Conservation (phyloP, 1,139 yeast species). For the Blastobotrys arbuscula region DNA sequence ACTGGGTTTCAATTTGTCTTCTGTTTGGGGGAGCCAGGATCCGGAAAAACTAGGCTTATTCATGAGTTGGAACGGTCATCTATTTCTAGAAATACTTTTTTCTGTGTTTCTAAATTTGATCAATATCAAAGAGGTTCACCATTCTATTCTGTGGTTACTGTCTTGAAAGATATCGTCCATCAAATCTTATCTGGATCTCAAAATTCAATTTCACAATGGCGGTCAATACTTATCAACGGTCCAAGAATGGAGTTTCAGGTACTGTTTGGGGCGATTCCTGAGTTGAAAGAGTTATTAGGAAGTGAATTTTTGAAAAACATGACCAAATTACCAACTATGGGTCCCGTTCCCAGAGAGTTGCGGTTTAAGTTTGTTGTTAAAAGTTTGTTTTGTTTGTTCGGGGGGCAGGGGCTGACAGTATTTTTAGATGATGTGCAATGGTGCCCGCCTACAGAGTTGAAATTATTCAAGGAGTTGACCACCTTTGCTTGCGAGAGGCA, state of each 20-base stretch:
- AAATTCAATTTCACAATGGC: constrained; percentile 40
- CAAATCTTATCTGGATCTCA: constrained; percentile 43
- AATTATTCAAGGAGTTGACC: constrained; percentile 27
- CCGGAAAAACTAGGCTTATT: constrained; percentile 46
- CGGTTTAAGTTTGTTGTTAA: constrained; percentile 44
- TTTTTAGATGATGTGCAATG: constrained; percentile 48
- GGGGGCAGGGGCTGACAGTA: constrained; percentile 42
- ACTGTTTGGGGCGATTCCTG: constrained; percentile 44
- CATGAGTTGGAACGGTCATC: constrained; percentile 40
- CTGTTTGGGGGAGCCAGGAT: constrained; percentile 44
- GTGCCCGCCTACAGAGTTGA: constrained; percentile 35
- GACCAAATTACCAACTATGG: constrained; percentile 26
- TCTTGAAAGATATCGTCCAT: constrained; percentile 40
- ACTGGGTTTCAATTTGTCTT: constrained; percentile 35
- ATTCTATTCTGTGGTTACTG: constrained; percentile 33
- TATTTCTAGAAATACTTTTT: constrained; percentile 38
- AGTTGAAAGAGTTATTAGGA: constrained; percentile 43
- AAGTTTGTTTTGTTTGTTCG: constrained; percentile 40
- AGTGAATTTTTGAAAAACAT: constrained; percentile 35
- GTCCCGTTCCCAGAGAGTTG: constrained; percentile 37
- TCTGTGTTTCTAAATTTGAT: constrained; percentile 42
- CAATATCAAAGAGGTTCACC: constrained; percentile 35
- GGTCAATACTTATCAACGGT: constrained; percentile 39
- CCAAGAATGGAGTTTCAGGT: constrained; percentile 43
- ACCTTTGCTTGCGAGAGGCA: constrained; percentile 27